Evolutionary conservation across 139 green algal genomes (phyloP).

Genomic region (Yamagishiella unicocca): DNA sequence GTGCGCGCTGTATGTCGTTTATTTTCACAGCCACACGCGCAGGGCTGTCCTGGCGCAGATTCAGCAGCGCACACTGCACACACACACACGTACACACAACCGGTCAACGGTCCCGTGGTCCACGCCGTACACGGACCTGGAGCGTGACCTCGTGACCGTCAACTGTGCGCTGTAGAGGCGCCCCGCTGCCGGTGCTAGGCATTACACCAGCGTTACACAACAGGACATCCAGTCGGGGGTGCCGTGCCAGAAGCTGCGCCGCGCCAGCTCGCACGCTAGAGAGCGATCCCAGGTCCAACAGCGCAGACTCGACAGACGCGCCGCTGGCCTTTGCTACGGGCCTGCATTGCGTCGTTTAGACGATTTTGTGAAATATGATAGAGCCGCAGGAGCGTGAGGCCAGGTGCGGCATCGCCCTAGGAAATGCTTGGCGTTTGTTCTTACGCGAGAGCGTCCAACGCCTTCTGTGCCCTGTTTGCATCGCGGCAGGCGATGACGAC

Average conservation of each 20-base stretch:
- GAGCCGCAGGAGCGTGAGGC: no score
- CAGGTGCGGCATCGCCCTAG: no score
- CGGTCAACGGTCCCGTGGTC: no score
- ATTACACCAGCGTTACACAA: constrained; percentile 20
- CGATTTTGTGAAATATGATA: no score
- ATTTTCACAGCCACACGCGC: no score
- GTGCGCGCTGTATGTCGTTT: no score
- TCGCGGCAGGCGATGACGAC: constrained; percentile 36
- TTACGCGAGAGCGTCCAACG: constrained; percentile 30
- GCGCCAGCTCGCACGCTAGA: constrained; percentile 13
- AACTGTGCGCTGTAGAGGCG: background rate
- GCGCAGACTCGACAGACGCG: background rate
- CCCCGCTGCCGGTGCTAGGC: background rate
- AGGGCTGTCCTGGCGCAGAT: no score
- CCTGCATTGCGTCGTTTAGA: no score
- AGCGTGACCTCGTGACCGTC: constrained; percentile 13
- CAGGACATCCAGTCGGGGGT: constrained; percentile 22
- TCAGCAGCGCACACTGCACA: no score
- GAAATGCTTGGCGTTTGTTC: no score
- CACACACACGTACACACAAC: no score
- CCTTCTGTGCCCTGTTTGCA: background rate
- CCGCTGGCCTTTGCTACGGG: constrained; percentile 1
- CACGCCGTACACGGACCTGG: no score
- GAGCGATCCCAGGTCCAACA: background rate
- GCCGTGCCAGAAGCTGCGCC: background rate